Conservation (phyloP, 768 basidiomycete species). For the Hericium rajendrae region DNA sequence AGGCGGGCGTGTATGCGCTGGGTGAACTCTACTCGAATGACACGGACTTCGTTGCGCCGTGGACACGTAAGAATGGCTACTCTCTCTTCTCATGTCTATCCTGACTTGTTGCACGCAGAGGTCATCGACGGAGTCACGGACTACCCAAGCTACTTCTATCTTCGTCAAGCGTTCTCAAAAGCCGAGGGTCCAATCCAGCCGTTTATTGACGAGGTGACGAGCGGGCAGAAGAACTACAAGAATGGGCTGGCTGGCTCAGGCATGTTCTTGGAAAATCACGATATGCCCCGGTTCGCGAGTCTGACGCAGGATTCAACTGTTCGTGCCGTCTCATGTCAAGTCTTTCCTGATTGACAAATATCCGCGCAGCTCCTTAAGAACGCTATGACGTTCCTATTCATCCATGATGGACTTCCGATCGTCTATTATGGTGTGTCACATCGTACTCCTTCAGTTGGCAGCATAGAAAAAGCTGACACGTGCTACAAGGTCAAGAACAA, state of each 20-base stretch:
- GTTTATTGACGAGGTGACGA: conserved; percentile 18
- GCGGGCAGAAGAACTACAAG: conserved; percentile 27
- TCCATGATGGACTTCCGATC: conserved; percentile 42
- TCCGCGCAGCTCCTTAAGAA: conserved; percentile 31
- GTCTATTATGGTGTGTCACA: conserved; percentile 34
- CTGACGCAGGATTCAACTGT: conserved; percentile 34
- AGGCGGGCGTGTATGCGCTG: conserved; percentile 42
- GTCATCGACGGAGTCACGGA: conserved; percentile 37
- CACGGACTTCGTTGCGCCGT: conserved; percentile 27
- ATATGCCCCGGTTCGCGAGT: conserved; percentile 39
- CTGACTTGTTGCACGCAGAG: conserved; percentile 18
- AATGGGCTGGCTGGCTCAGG: conserved; percentile 32
- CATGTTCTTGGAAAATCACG: conserved; percentile 46
- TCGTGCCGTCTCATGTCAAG: conserved; percentile 7
- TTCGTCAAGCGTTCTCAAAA: conserved; percentile 31
- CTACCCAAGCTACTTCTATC: conserved; percentile 39
- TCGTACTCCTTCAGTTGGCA: neutral
- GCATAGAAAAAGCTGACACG: neutral
- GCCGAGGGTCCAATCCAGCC: conserved; percentile 25
- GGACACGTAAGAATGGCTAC: conserved; percentile 26
- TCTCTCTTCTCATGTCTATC: neutral
- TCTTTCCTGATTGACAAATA: neutral
- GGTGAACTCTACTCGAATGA: conserved; percentile 45
- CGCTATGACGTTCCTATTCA: conserved; percentile 41
- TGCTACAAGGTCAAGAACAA: conserved; percentile 37